Evolutionary conservation across 306 rosid genomes (phyloP), one percentile per base, ranked within the genome.

Genomic region (Quercus engelmannii): DNA sequence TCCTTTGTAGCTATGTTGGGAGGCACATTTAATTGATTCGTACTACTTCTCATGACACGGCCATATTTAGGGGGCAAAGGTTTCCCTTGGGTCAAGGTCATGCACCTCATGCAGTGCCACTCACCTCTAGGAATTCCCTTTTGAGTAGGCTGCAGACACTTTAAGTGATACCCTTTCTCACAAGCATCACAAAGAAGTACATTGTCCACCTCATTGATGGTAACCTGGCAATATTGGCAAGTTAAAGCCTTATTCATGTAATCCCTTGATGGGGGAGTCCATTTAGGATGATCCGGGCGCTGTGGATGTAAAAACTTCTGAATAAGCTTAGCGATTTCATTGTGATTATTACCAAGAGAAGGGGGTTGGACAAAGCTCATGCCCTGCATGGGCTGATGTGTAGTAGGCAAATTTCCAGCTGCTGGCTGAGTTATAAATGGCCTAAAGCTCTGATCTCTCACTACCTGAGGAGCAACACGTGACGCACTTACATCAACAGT

Each of bases 201-300:
- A 79, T 75, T 85, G 71, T 95, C 98, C 79, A 95, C 92, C 85
- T 95, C 99, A 81, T 83, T 89, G 85, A 93, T 90, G 73, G 91
- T 83, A 41, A 90, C 79, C 81, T 89, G 91, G 81, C 99, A 95
- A 79, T 71, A 61, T 74, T 95, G 98, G 86, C 99, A 95, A 49
- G 92, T 87, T 79, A 93, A 85, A 69, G 94, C 88, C 89, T 95
- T 95, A 62, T 83, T 95, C 98, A 95, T 95, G 83, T 95, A 95
- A 87, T 95, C 99, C 90, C 99, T 93, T 65, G 99, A 95, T 1
- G 99, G 99, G 85, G 97, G 99, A 85, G 86, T 93, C 99, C 99
- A 95, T 14, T 91, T 88, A 78, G 98, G 99, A 80, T 84, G 90
- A 55, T 87, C 91, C 3, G 98, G 99, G 79, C 71, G 83, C 87